Evolutionary conservation across 257 asterid genomes (phyloP), one percentile per base, ranked within the genome.

Genomic region (Lithospermum erythrorhizon): DNA sequence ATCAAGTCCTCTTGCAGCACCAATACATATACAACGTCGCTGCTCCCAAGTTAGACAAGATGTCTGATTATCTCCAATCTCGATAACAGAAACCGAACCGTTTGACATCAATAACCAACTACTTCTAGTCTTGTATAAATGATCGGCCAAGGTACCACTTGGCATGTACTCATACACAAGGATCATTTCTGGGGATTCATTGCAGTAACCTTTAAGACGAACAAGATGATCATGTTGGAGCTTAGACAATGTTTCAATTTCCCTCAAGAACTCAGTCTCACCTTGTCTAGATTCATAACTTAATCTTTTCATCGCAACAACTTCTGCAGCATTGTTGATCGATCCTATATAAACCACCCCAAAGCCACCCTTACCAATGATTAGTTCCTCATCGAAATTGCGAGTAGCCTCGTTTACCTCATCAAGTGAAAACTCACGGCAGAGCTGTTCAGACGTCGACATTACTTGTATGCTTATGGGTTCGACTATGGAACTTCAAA

Each of bases 301-400:
- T 66, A 53, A 22, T 20, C 81, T 73, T 79, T 83, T 86, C 53
- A 86, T 72, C 48, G 91, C 95, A 56, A 86, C 91, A 56, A 86
- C 80, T 13, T 75, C 74, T 5, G 68, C 64, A 52, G 87, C 89
- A n/a, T 60, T 59, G 32, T 83, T 83, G 21, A 86, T 77, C 24
- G 47, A 64, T 59, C 95, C 87, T 75, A 72, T 86, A 19, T 79
- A 86, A 59, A 83, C 95, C 60, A 64, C 70, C n/a, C 91, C 95
- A 45, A 81, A 79, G 57, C 95, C 95, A 57, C 87, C 95, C 22
- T 80, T 78, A 17, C 95, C 91, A 14, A 86, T 86, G 30, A 74
- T 66, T 56, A 76, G 64, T 53, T 63, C 66, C 58, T 74, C 72
- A 62, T 72, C 69, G 62, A 86, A 86, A 61, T 72, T 54, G 68